Evolutionary conservation across 2,329 filamentous ascomycete genomes (phyloP).

Genomic region (Neopestalotiopsis clavispora): DNA sequence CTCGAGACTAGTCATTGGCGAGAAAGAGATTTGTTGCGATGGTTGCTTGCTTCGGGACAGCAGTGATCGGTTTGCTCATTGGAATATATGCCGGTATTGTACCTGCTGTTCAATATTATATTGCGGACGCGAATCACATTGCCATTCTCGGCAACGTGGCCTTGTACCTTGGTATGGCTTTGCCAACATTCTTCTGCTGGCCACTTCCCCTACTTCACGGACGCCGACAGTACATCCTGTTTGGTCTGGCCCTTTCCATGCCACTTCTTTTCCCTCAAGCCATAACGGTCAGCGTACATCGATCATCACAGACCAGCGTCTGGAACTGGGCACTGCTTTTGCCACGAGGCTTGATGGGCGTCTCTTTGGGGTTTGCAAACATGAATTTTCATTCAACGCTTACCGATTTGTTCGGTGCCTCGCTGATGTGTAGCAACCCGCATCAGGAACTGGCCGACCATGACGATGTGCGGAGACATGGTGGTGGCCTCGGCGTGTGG

Average conservation of each 20-base stretch:
- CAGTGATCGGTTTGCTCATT: conserved; percentile 71
- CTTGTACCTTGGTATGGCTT: conserved; percentile 72
- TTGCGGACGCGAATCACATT: conserved; percentile 71
- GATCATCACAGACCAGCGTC: conserved; percentile 58
- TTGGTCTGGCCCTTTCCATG: conserved; percentile 70
- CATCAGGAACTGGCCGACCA: conserved; percentile 73
- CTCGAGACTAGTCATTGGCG: conserved; percentile 70
- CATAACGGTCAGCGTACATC: conserved; percentile 61
- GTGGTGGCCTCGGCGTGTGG: conserved; percentile 82
- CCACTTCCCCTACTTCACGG: conserved; percentile 77
- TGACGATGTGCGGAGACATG: conserved; percentile 74
- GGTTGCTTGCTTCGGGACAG: conserved; percentile 75
- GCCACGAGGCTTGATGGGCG: conserved; percentile 69
- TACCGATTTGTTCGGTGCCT: conserved; percentile 78
- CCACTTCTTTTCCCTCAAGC: conserved; percentile 79
- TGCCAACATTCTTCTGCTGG: conserved; percentile 75
- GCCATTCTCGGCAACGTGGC: conserved; percentile 76
- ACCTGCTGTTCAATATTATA: conserved; percentile 78
- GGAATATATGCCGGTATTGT: conserved; percentile 81
- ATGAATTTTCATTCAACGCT: conserved; percentile 77
- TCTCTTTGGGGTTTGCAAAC: conserved; percentile 74
- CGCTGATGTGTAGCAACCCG: conserved; percentile 72
- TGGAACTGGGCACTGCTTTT: conserved; percentile 68
- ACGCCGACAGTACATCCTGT: conserved; percentile 76
- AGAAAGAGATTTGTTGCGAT: conserved; percentile 73